Evolutionary conservation across 306 rosid species (phyloP), one percentile per base, ranked within the genome.

Genomic region (Mimosa bimucronata): DNA sequence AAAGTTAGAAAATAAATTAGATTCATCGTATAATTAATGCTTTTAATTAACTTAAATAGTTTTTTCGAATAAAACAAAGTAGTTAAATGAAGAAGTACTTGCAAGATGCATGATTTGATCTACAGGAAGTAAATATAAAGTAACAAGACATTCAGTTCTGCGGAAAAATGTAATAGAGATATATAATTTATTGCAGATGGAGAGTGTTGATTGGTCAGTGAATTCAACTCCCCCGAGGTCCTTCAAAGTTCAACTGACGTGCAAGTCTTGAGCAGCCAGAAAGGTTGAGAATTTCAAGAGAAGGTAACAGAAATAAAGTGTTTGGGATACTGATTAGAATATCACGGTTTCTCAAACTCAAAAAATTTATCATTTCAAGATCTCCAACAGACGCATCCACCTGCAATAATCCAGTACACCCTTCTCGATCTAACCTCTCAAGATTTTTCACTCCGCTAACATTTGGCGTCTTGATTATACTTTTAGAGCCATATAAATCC

Each of bases 401-500:
- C 38, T 34, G 38, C 38, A 34, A 46, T 3, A 46, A 46, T 46
- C 53, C n/a, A 46, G n/a, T 5, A 46, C 53, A 46, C 16, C 53
- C 53, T 73, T 67, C 60, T 66, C 78, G 83, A 66, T 42, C 2
- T 8, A 83, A 64, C 1, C 0, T 0, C 61, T 70, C 57, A 64
- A 80, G 79, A 48, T 73, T 80, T 50, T 34, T 50, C 0, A 46
- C 1, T 9, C 23, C 45, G 2, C 19, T 4, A 30, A 78, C 78
- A 57, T 66, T 7, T 13, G 86, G 79, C 61, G 25, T 42, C 71
- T 42, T 44, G 16, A 58, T 16, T 3, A 71, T 26, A 38, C 23
- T 44, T 60, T 30, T 19, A 3, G 83, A 73, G 37, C 66, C 0
- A 0, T 5, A 9, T 15, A 80, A 58, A 46, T 80, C 9, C 13